Evolutionary conservation across 306 rosid genomes (phyloP).

Genomic region (Pyrus pyrifolia): DNA sequence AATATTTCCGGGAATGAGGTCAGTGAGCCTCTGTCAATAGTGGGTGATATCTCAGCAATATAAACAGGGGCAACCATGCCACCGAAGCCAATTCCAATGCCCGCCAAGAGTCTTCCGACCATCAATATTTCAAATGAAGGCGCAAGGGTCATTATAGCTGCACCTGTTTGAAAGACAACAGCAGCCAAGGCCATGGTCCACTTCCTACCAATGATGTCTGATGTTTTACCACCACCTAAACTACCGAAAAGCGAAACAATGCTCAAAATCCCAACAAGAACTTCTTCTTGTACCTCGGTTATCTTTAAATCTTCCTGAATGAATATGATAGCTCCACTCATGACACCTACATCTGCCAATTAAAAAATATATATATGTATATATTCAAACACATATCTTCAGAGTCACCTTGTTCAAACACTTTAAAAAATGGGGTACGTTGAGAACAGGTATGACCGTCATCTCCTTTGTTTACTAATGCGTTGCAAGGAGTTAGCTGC

Average conservation of each 20-base stretch:
- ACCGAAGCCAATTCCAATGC: slow-evolving; percentile 88
- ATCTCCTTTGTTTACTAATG: not conserved
- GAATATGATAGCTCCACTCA: slow-evolving; percentile 88
- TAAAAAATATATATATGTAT: not conserved
- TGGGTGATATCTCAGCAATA: slow-evolving; percentile 87
- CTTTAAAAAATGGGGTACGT: not conserved
- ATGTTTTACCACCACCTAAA: slow-evolving; percentile 84
- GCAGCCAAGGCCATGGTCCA: slow-evolving; percentile 97
- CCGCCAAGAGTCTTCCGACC: slow-evolving; percentile 72
- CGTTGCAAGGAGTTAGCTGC: not conserved
- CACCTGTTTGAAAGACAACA: slow-evolving; percentile 67
- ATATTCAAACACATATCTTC: not conserved
- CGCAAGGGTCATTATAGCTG: slow-evolving; percentile 66
- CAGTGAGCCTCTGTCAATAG: slow-evolving; percentile 64
- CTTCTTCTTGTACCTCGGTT: slow-evolving; percentile 67
- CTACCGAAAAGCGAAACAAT: slow-evolving; percentile 81
- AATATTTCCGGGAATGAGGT: slow-evolving; percentile 88
- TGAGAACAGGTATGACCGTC: not conserved
- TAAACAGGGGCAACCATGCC: slow-evolving; percentile 88
- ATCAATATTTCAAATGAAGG: slow-evolving; percentile 63
- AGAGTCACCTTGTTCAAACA: not conserved
- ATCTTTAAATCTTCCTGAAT: slow-evolving; percentile 83
- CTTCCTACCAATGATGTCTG: slow-evolving; percentile 78
- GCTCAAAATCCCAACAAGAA: slow-evolving; percentile 82
- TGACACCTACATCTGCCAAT: slow-evolving; percentile 91